Evolutionary conservation across 2,329 filamentous ascomycete genomes (phyloP).

Genomic region (Fusarium pseudonygamai): DNA sequence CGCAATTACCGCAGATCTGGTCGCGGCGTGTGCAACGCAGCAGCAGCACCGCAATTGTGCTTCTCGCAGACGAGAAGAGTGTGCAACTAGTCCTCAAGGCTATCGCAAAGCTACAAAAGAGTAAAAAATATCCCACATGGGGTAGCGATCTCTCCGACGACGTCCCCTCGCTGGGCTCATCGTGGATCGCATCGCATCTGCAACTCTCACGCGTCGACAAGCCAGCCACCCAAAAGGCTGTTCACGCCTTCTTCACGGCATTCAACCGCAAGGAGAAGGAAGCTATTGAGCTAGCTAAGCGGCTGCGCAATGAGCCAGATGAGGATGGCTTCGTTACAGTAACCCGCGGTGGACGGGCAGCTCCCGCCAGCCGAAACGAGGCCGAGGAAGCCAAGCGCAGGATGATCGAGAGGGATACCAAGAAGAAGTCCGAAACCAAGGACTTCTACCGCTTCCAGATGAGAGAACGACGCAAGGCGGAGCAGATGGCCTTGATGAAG

Average conservation of each 20-base stretch:
- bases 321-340: constrained; percentile 97
- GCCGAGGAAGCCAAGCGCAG: constrained; percentile 67
- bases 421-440: constrained; percentile 70
- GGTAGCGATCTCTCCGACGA: constrained; percentile 67
- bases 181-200: constrained; percentile 72
- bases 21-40: constrained; percentile 74
- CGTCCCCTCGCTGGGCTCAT: constrained; percentile 65
- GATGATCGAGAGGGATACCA: constrained; percentile 70
- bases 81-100: constrained; percentile 81
- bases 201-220: constrained; percentile 76
- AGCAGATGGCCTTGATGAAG: constrained; percentile 73
- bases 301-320: constrained; percentile 81
- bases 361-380: constrained; percentile 79
- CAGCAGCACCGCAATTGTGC: constrained; percentile 81
- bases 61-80: constrained; percentile 85
- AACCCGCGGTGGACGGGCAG: constrained; percentile 76
- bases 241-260: constrained; percentile 87
- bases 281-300: constrained; percentile 68
- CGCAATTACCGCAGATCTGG: constrained; percentile 77
- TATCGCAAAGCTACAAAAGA: constrained; percentile 68
- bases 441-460: constrained; percentile 89
- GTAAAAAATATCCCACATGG: constrained; percentile 73
- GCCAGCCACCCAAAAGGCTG: constrained; percentile 71
- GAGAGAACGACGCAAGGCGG: constrained; percentile 79
- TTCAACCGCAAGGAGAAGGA: constrained; percentile 78